Base-by-base conservation (phyloP, 2,329 filamentous ascomycete genomes). In the Colletotrichum shisoi region DNA sequence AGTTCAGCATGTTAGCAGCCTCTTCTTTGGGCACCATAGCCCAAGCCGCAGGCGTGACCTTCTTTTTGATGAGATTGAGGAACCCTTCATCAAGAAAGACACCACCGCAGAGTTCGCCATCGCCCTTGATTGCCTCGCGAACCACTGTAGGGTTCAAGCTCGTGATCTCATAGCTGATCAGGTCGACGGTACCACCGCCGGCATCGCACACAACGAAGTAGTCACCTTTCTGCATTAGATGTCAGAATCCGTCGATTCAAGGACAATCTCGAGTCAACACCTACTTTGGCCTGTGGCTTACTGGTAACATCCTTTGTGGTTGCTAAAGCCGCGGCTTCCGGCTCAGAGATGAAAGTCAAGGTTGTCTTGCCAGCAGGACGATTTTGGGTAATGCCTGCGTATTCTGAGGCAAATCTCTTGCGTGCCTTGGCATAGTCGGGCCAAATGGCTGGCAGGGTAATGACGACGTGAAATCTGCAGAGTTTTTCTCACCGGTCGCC, bases 371-470 rank as follows among this genome's bases (percentile, higher is more conserved):
- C 78, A 1, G 72, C 72, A 0, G 54, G 4, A 0, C 77, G 70
- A 0, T 44, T 9, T 0, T 71, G 62, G 0, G 82, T 69, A 3
- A 84, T 77, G 0, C 81, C 81, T 0, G 81, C 78, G 0, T 56
- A 19, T 0, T 68, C 42, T 0, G 75, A 74, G 0, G 80, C 81
- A 0, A 75, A 53, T 0, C 72, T 68, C 81, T 84, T 83, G 0
- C 74, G 65, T 0, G 63, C 24, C 1, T 76, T 75, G 1, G 78
- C 77, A 60, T 80, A 80, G 0, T 75, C 70, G 0, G 79, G 77
- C 81, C 82, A 84, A 9, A 83, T 82, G 0, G 81, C 81, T 0
- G 82, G 81, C 0, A 84, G 44, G 0, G 81, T 83, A 1, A 81
- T 69, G 1, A 82, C 74, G 3, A 83, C 70, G 13, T 79, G 73